These are phyloP conservation scores for Entophlyctis luteolus DNA, from an alignment of 192 early-diverging fungal species.

Conservation along the genomic window DNA sequence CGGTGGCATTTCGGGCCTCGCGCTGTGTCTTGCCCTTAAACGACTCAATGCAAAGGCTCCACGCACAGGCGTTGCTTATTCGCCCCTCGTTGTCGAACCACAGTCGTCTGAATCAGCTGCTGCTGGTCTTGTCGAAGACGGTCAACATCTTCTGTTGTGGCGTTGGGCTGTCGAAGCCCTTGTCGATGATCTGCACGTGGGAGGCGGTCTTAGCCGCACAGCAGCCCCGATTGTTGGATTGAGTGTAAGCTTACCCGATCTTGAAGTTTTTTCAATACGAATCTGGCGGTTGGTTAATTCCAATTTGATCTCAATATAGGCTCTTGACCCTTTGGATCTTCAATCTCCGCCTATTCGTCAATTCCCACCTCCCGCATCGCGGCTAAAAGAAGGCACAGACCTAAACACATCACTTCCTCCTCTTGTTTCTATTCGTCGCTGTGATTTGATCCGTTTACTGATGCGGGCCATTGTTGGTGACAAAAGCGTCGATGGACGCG, in stretches of 20 bases:
- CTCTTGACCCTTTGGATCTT: conserved; percentile 21
- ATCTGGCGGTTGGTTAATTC: no score
- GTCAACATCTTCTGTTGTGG: conserved; percentile 42
- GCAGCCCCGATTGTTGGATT: conserved; percentile 36
- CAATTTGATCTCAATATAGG: conserved; percentile 14
- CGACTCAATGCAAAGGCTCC: conserved; percentile 8
- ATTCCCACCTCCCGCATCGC: conserved; percentile 1
- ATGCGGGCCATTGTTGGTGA: conserved; percentile 37
- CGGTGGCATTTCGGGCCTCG: conserved; percentile 45
- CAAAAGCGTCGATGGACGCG: conserved; percentile 5
- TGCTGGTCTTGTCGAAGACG: not conserved
- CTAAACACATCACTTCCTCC: conserved; percentile 30
- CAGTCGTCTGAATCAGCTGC: not conserved
- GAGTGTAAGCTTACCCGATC: conserved; percentile 1
- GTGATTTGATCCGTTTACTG: conserved; percentile 46
- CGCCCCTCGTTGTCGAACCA: conserved; percentile 30
- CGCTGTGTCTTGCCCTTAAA: conserved; percentile 32
- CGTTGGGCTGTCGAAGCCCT: conserved; percentile 44
- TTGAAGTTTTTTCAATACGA: not conserved
- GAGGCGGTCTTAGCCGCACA: conserved; percentile 34
- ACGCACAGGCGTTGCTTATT: not conserved
- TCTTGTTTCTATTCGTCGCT: conserved; percentile 41
- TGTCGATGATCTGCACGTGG: conserved; percentile 40
- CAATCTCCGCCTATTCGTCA: not conserved
- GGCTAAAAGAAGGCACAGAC: not conserved